A percentile compares a stretch with the other conserved stretches of the same genome.
Conservation (phyloP, 2,329 filamentous ascomycete species). For the Emmonsiellopsis sp. region DNA sequence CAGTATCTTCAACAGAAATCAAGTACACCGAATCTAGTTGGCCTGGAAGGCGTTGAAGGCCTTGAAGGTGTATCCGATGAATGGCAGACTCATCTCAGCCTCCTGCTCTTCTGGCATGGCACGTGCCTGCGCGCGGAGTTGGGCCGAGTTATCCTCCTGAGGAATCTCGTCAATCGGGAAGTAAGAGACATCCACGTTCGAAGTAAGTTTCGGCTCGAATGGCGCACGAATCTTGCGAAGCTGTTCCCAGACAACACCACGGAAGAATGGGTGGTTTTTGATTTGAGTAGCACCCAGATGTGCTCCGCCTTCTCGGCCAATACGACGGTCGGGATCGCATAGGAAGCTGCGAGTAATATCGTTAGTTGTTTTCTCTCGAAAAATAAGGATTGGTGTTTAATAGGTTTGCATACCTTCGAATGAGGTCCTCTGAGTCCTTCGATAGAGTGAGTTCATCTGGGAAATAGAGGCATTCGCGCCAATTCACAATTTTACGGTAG, state of each 20-base stretch:
- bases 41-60: constrained; percentile 65
- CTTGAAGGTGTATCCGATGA: constrained; percentile 97
- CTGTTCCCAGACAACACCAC: constrained; percentile 88
- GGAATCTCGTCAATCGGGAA: constrained; percentile 99
- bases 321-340: constrained; percentile 84
- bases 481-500: constrained; percentile 98
- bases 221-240: constrained; percentile 87
- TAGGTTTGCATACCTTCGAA: constrained; percentile 60
- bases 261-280: constrained; percentile 92
- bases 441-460: constrained; percentile 88
- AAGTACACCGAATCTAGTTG: constrained; percentile 17
- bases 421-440: constrained; percentile 81
- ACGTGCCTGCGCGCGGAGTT: constrained; percentile 73
- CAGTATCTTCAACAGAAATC: neutral
- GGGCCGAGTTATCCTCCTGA: constrained; percentile 85
- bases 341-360: constrained; percentile 56
- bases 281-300: constrained; percentile 76
- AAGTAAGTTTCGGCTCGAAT: constrained; percentile 88
- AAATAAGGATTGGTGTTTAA: constrained; percentile 13
- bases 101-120: constrained; percentile 67
- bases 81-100: constrained; percentile 91
- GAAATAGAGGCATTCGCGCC: constrained; percentile 92
- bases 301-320: constrained; percentile 57
- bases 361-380: constrained; percentile 1
- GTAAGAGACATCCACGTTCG: constrained; percentile 93